These are phyloP conservation scores for Globisporangium paddicum DNA, from an alignment of 352 stramenopile species.

Conservation along the genomic window DNA sequence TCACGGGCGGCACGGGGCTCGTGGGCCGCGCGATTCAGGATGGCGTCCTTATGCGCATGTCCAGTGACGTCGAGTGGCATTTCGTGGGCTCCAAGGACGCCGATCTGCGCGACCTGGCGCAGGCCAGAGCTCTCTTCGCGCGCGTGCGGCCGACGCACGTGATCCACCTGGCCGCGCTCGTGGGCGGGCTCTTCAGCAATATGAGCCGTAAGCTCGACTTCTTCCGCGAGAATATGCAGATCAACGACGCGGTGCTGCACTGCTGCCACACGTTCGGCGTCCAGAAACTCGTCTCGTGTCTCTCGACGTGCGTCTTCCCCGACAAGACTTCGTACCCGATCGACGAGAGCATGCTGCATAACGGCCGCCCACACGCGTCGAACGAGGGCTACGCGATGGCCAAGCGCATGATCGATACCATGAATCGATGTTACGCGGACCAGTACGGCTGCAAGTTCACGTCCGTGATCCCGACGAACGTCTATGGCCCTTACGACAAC, in stretches of 20 bases:
- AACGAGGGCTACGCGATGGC: conserved; percentile 96
- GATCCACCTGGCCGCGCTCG: conserved; percentile 96
- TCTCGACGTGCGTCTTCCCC: conserved; percentile 99
- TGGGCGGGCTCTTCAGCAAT: conserved; percentile 87
- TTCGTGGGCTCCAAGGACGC: conserved; percentile 94
- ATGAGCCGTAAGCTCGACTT: conserved; percentile 95
- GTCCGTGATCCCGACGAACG: conserved; percentile 99
- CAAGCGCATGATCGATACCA: conserved; percentile 98
- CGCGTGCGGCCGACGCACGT: conserved; percentile 94
- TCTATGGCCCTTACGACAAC: conserved; percentile 98
- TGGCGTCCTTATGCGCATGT: conserved; percentile 27
- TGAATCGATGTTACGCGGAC: conserved; percentile 95
- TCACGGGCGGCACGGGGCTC: conserved; percentile 96
- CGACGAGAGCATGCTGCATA: conserved; percentile 97
- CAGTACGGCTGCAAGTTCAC: conserved; percentile 98
- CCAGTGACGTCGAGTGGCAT: conserved; percentile 77
- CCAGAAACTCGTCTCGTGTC: conserved; percentile 96
- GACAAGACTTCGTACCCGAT: conserved; percentile 98
- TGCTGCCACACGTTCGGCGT: conserved; percentile 85
- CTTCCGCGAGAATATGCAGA: conserved; percentile 97
- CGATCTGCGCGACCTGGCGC: conserved; percentile 84
- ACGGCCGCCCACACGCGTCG: conserved; percentile 70
- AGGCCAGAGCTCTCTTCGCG: conserved; percentile 92
- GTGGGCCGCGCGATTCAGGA: conserved; percentile 83
- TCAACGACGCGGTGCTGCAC: conserved; percentile 99